phyloP scores from a whole-genome alignment of 768 basidiomycete species.

The Auricularia auricula-judae region DNA sequence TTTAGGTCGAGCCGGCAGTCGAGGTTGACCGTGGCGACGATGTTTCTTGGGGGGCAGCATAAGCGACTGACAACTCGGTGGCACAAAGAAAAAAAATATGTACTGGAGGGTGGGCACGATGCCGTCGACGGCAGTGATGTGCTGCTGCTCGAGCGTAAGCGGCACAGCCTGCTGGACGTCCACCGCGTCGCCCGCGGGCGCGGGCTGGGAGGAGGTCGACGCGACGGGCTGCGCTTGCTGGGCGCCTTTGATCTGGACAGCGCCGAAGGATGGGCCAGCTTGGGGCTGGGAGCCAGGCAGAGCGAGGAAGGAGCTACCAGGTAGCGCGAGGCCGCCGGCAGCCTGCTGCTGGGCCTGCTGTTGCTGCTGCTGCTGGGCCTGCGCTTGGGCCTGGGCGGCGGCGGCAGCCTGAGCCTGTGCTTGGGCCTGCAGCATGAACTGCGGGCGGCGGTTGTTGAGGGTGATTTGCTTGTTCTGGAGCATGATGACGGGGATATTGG shows the following conservation, averaged over 20 bases:
- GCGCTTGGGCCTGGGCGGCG: background rate
- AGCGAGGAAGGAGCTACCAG: background rate
- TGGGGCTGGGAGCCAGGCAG: background rate
- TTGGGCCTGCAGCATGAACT: background rate
- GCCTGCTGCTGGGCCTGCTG: background rate
- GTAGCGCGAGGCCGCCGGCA: background rate
- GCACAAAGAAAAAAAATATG: constrained; percentile 15
- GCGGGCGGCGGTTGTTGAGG: background rate
- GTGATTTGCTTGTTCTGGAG: background rate
- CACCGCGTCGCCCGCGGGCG: background rate
- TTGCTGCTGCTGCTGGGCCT: background rate
- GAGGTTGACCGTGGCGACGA: constrained; percentile 96
- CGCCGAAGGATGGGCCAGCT: background rate
- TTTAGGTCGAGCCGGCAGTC: constrained; percentile 95
- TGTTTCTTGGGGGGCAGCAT: constrained; percentile 41
- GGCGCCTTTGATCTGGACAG: background rate
- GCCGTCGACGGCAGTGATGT: constrained; percentile 94
- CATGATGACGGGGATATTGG: background rate
- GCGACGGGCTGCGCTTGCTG: background rate
- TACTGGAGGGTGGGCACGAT: constrained; percentile 96
- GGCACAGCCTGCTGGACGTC: constrained; percentile 55
- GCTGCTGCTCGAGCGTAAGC: constrained; percentile 80
- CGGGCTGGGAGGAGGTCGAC: background rate
- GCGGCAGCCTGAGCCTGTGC: background rate
- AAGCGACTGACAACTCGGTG: background rate